Evolutionary conservation across 2,329 filamentous ascomycete species (phyloP).

Genomic region (Dendrostoma leiphaemia): DNA sequence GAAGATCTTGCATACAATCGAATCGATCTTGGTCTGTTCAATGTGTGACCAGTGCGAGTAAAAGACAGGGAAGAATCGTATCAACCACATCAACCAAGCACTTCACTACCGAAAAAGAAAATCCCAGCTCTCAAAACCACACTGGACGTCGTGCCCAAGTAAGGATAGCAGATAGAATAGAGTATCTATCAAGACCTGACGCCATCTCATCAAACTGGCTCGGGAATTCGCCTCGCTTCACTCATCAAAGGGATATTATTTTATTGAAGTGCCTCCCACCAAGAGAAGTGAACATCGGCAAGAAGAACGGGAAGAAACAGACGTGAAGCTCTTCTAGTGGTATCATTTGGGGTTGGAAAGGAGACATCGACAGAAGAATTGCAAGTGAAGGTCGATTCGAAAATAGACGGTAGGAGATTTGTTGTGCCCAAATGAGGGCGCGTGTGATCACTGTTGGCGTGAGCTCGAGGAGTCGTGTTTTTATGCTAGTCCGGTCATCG

Average conservation of each 20-base stretch:
- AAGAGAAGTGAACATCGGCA: neutral
- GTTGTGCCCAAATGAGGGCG: neutral
- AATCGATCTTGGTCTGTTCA: neutral
- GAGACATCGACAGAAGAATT: conserved; percentile 9
- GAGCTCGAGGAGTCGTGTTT: neutral
- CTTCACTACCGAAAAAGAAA: neutral
- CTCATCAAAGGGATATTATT: neutral
- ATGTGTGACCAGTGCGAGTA: too few relatives aligned
- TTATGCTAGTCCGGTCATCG: conserved; percentile 23
- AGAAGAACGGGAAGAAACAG: neutral
- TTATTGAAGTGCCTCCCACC: neutral
- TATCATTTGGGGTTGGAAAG: conserved; percentile 25
- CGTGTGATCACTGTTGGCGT: neutral
- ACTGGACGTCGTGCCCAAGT: neutral
- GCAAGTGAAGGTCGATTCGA: neutral
- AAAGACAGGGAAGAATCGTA: too few relatives aligned
- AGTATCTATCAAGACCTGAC: neutral
- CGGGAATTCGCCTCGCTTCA: neutral
- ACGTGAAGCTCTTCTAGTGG: conserved; percentile 23
- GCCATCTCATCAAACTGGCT: neutral
- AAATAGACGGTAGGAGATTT: neutral
- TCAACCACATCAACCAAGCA: neutral
- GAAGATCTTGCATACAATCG: neutral
- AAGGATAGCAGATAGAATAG: neutral
- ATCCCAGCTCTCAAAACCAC: neutral